phyloP scores from a whole-genome alignment of 345 rosid species.

The Salix exigua region DNA sequence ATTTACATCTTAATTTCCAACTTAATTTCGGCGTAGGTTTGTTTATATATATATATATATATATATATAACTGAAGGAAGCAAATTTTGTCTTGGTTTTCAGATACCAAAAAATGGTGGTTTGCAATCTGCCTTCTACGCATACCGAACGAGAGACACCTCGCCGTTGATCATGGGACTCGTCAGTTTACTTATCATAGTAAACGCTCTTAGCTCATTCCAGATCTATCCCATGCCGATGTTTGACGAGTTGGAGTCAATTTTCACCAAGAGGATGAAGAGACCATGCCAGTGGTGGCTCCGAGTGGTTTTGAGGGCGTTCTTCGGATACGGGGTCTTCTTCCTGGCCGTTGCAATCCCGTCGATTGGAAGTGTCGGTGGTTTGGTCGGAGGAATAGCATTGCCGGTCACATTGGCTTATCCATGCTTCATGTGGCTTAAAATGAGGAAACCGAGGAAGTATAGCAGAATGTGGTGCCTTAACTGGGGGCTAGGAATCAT shows the following conservation, averaged over 20 bases:
- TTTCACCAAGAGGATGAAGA: constrained; percentile 15
- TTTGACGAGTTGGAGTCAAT: constrained; percentile 27
- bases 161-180: constrained; percentile 21
- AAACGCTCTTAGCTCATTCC: constrained; percentile 31
- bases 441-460: constrained; percentile 28
- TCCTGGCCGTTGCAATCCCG: constrained; percentile 32
- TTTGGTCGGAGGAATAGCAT: constrained; percentile 30
- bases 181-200: constrained; percentile 26
- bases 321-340: constrained; percentile 27
- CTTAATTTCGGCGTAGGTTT: not conserved
- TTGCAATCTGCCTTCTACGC: constrained; percentile 28
- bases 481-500: constrained; percentile 31
- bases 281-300: constrained; percentile 30
- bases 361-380: constrained; percentile 27
- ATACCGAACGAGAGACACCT: constrained; percentile 19
- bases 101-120: constrained; percentile 31
- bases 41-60: too few relatives aligned
- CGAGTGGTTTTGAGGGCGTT: constrained; percentile 18
- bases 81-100: not conserved
- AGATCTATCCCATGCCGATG: constrained; percentile 32
- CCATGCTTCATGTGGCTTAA: constrained; percentile 41
- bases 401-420: constrained; percentile 31
- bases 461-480: constrained; percentile 26
- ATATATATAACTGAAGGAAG: not conserved
- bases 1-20: not conserved